A percentile compares a stretch with the other conserved stretches of the same genome.
Evolutionary conservation across 805 yeast species (phyloP).

Genomic region (Monosporozyma servazzii): DNA sequence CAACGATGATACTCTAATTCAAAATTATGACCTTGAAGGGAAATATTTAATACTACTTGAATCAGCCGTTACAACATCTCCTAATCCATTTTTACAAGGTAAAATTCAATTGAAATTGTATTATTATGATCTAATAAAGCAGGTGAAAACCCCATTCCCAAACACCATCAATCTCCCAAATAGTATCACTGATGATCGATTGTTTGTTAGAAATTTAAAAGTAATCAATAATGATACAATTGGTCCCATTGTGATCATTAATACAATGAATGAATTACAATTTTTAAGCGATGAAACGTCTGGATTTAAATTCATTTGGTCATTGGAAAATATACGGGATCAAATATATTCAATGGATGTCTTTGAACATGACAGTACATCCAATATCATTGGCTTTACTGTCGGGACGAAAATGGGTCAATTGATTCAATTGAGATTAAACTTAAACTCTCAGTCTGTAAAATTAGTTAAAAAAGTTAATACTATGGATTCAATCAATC

Average conservation of each 20-base stretch:
- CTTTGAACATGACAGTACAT: not conserved
- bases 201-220: not conserved
- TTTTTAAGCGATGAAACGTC: not conserved
- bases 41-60: not conserved
- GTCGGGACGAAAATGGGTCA: constrained; percentile 12
- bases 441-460: constrained; percentile 5
- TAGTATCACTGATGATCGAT: not conserved
- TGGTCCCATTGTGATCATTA: not conserved
- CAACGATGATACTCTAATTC: not conserved
- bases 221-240: not conserved
- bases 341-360: constrained; percentile 1
- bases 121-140: not conserved
- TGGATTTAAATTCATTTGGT: constrained; percentile 3
- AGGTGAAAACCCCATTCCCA: not conserved
- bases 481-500: constrained; percentile 4
- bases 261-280: not conserved
- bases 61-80: not conserved
- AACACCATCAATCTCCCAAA: not conserved
- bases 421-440: constrained; percentile 5
- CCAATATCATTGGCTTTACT: not conserved
- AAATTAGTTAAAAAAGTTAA: not conserved
- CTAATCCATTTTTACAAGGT: not conserved
- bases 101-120: not conserved
- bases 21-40: not conserved
- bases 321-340: not conserved